Base-by-base conservation (phyloP, 129 eudicot genomes). In the Arctium minus region DNA sequence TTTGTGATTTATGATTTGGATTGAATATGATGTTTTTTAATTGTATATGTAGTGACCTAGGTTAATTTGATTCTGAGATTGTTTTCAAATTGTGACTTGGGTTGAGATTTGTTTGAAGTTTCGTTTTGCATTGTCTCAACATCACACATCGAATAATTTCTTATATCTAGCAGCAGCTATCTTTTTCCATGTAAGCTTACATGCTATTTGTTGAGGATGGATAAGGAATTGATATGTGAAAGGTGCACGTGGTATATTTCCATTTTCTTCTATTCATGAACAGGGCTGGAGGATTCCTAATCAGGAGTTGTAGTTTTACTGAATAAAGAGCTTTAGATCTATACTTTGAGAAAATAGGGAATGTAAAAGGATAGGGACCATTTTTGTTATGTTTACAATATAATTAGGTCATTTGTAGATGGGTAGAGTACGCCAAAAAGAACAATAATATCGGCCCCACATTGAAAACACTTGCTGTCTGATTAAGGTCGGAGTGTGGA, bases 51-150 rank as follows among this genome's bases (percentile, higher is more conserved):
- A 31, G 36, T 67, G 80, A 35, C 39, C 15, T 73, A n/a, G 81
- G 62, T 76, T 76, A 33, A 31, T 78, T 78, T 56, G 50, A 64
- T 29, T 60, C 40, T 40, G 30, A 73, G 11, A 39, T 37, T 73
- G 74, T 72, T 73, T 22, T 60, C 75, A 40, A 42, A 15, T 78
- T 84, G 35, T 6, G 75, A 40, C 27, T 78, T 78, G 83, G 83
- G 74, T 72, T 84, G 69, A 71, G 79, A 72, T 70, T 82, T 82
- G 76, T 13, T 74, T 29, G 8, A 32, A 15, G 38, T 18, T 60
- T 74, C 39, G 65, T 37, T 38, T 74, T 30, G 72, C 76, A 46
- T 79, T 73, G 29, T 32, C 3, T 42, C 67, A 27, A 42, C 22
- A 42, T 3, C 12, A 30, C 27, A 32, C 30, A 46, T 48, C 30